A percentile compares a stretch with the other conserved stretches of the same genome.
Conservation (phyloP, 371 early-diverging fungal genomes). For the Batkoa obscura region DNA sequence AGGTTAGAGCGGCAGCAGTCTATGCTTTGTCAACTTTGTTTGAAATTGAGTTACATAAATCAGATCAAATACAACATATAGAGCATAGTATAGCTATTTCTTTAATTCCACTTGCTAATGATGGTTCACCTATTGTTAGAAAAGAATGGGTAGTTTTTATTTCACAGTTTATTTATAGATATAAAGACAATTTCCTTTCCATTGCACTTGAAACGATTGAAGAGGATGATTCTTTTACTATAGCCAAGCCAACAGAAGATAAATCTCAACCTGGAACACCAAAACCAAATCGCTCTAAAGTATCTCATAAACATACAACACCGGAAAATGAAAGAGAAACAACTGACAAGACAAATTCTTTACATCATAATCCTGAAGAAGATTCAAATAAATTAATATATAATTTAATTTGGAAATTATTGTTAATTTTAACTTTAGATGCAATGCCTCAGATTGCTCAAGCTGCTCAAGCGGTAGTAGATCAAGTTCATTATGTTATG, state of each 20-base stretch:
- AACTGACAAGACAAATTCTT: slow-evolving; percentile 2
- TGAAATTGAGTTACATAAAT: slow-evolving; percentile 39
- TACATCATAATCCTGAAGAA: too few relatives aligned
- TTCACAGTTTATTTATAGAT: slow-evolving; percentile 39
- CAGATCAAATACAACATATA: slow-evolving; percentile 43
- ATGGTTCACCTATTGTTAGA: slow-evolving; percentile 67
- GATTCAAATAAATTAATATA: slow-evolving; percentile 28
- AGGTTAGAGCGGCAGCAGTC: slow-evolving; percentile 70
- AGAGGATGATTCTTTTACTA: slow-evolving; percentile 18
- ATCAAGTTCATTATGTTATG: slow-evolving; percentile 37
- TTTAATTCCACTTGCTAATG: slow-evolving; percentile 37
- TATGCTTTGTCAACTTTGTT: slow-evolving; percentile 61
- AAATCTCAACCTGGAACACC: slow-evolving; percentile 9
- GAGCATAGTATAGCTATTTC: slow-evolving; percentile 46
- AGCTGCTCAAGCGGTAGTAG: slow-evolving; percentile 44
- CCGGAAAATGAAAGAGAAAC: background rate
- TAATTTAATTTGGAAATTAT: slow-evolving; percentile 49
- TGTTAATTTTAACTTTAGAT: slow-evolving; percentile 58
- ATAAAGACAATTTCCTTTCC: slow-evolving; percentile 31
- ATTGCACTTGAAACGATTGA: slow-evolving; percentile 47
- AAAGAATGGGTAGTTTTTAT: slow-evolving; percentile 55
- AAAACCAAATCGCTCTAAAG: slow-evolving; percentile 10
- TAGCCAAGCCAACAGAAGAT: background rate
- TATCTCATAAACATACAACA: slow-evolving; percentile 9
- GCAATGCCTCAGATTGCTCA: slow-evolving; percentile 48